These are phyloP conservation scores for Trichoderma atrobrunneum DNA, from an alignment of 2,329 filamentous ascomycete species.

Conservation along the genomic window DNA sequence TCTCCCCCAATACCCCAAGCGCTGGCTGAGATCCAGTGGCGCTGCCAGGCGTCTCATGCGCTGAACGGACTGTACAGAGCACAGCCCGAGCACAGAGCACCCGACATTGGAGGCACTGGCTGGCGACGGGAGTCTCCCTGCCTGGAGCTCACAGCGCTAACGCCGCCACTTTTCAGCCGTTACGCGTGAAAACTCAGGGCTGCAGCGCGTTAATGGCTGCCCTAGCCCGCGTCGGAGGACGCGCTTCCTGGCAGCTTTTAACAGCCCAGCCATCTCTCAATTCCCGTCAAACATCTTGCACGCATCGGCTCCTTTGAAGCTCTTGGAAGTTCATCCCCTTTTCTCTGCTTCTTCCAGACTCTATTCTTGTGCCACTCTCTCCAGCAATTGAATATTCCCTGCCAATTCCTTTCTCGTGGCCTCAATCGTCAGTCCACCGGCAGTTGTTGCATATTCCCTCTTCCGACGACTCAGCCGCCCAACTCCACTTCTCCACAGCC, in stretches of 20 bases:
- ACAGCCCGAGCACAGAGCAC: neutral
- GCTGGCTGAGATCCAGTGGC: neutral
- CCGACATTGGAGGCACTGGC: neutral
- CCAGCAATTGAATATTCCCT: neutral
- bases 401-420: neutral
- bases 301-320: neutral
- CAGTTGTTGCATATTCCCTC: slow-evolving; percentile 17
- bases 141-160: slow-evolving; percentile 10
- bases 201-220: slow-evolving; percentile 19
- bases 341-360: neutral
- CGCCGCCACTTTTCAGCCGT: slow-evolving; percentile 13
- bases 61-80: neutral
- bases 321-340: neutral
- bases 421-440: neutral
- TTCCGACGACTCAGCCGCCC: slow-evolving; percentile 11
- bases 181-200: slow-evolving; percentile 1
- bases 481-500: slow-evolving; percentile 21
- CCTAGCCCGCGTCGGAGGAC: slow-evolving; percentile 11
- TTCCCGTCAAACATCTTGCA: neutral
- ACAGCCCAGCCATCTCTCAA: neutral
- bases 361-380: neutral
- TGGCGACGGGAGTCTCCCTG: neutral
- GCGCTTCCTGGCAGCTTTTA: slow-evolving; percentile 8
- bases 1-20: neutral
- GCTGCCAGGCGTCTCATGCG: neutral